phyloP scores from a whole-genome alignment of 129 eudicot species.

The Sambucus nigra region DNA sequence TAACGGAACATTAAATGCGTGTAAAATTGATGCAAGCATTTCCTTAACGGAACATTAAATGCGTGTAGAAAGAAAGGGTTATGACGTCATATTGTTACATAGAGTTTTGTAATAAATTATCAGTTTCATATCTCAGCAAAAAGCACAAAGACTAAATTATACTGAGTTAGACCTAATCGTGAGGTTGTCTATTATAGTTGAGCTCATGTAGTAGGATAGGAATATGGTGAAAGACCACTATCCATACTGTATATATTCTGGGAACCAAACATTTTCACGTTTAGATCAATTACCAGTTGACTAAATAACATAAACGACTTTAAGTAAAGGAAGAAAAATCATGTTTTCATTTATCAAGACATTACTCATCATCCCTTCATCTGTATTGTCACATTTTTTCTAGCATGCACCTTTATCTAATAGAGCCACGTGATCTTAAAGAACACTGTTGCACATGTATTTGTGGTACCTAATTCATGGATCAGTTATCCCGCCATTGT shows the following conservation, averaged over 20 bases:
- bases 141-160: neutral
- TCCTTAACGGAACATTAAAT: too few relatives aligned
- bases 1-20: too few relatives aligned
- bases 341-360: too few relatives aligned
- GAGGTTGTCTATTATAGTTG: neutral
- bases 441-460: too few relatives aligned
- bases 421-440: too few relatives aligned
- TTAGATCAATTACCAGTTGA: neutral
- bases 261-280: constrained; percentile 1
- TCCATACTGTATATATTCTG: neutral
- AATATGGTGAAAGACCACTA: neutral
- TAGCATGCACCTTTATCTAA: too few relatives aligned
- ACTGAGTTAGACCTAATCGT: neutral
- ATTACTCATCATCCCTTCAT: too few relatives aligned
- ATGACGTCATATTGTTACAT: neutral
- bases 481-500: too few relatives aligned
- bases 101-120: neutral
- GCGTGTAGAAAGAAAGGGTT: neutral
- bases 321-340: too few relatives aligned
- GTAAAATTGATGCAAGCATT: neutral
- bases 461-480: too few relatives aligned
- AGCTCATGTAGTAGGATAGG: neutral
- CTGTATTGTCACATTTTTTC: too few relatives aligned
- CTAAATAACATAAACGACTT: neutral
- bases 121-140: neutral